Evolutionary conservation across 176 grass and related monocot genomes (phyloP).

Genomic region (Rhynchospora breviuscula): DNA sequence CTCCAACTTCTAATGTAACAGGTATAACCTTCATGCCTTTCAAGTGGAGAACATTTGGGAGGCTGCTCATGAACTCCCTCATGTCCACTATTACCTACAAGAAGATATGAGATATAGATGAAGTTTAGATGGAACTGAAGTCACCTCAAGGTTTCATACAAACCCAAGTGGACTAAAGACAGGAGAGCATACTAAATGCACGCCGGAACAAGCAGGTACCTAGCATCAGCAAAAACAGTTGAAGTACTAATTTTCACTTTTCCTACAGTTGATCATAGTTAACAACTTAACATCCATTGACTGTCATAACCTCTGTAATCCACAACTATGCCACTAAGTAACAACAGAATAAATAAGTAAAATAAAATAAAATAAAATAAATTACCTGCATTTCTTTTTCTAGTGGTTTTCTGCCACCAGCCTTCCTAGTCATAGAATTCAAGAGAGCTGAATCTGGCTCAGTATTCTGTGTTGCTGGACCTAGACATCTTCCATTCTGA

Average conservation of each 20-base stretch:
- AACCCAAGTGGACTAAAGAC: background rate
- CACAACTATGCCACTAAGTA: background rate
- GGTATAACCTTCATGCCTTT: conserved; percentile 88
- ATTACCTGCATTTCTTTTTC: conserved; percentile 86
- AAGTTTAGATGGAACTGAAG: background rate
- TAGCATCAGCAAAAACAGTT: conserved; percentile 13
- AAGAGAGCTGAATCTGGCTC: conserved; percentile 49
- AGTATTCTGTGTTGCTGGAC: conserved; percentile 41
- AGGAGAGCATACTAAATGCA: background rate
- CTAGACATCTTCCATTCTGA: conserved; percentile 80
- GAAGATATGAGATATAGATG: conserved; percentile 3
- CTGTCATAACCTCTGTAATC: background rate
- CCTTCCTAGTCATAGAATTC: conserved; percentile 88
- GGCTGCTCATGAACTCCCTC: conserved; percentile 98
- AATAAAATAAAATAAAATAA: conserved; percentile 1
- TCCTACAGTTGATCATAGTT: background rate
- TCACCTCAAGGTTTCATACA: background rate
- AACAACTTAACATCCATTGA: background rate
- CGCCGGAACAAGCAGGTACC: background rate
- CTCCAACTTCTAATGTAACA: conserved; percentile 85
- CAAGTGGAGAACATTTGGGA: conserved; percentile 88
- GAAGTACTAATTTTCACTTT: background rate
- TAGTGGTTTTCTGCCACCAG: conserved; percentile 54
- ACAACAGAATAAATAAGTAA: background rate
- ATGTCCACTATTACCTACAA: conserved; percentile 92